phyloP scores from a whole-genome alignment of 345 rosid genomes.

The Crucihimalaya himalaica region DNA sequence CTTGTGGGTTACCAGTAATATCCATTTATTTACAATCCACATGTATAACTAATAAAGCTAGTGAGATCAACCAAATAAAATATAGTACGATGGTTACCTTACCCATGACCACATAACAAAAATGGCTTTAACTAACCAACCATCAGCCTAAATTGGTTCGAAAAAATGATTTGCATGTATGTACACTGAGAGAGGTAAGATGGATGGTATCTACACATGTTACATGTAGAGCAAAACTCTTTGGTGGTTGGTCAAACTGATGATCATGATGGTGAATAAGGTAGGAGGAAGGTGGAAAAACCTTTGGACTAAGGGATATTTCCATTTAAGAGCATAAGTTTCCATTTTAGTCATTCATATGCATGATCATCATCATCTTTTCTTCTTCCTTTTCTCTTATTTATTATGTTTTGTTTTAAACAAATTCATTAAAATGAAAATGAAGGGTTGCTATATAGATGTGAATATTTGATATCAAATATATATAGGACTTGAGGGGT shows the following conservation, averaged over 20 bases:
- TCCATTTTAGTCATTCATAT: slow-evolving; percentile 38
- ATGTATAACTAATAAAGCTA: not conserved
- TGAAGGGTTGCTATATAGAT: not conserved
- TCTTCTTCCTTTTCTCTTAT: slow-evolving; percentile 1
- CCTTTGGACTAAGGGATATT: slow-evolving; percentile 39
- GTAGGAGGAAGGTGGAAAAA: slow-evolving; percentile 10
- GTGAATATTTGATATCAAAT: too few species aligned
- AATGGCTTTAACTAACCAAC: not conserved
- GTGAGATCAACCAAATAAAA: not conserved
- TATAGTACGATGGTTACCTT: not conserved
- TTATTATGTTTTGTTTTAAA: not conserved
- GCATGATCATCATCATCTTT: slow-evolving; percentile 24
- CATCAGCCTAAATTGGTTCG: not conserved
- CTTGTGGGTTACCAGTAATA: too few species aligned
- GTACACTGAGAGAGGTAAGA: not conserved
- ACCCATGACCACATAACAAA: not conserved
- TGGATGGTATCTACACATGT: not conserved
- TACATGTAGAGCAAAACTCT: slow-evolving; percentile 4
- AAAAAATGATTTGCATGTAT: not conserved
- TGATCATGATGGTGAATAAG: slow-evolving; percentile 28
- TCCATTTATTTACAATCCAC: too few species aligned
- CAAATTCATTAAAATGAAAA: not conserved
- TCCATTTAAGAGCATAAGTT: slow-evolving; percentile 31
- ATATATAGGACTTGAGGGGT: not conserved
- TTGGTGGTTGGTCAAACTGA: slow-evolving; percentile 17